Base-by-base conservation (phyloP, 176 grass and related monocot species). In the Oryza australiensis region DNA sequence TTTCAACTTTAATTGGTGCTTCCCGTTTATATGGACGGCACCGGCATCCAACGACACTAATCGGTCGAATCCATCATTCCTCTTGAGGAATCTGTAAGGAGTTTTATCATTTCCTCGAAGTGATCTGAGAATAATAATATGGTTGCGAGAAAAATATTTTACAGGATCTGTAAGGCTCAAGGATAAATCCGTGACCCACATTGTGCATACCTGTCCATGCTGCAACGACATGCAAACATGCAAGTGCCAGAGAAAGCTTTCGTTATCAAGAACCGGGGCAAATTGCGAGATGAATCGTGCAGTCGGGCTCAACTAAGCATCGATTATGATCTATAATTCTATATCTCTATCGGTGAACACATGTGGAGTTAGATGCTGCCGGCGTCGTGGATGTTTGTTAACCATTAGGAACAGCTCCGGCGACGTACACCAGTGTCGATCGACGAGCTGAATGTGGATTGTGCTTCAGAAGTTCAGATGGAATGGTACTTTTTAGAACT, bases 211-310 rank as follows among this genome's bases (percentile, higher is more conserved):
- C 22, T 76, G 30, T 16, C 24, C 26, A 55, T 38, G n/a, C 73
- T 60, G 32, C 51, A 12, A 34, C 22, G 35, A 16, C 28, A 15
- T 76, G 3, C n/a, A 43, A 71, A 71, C 11, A 15, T 64, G 59
- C 16, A 48, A 46, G 37, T 48, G 48, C 18, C 7, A 38, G n/a
- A 40, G 30, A 1, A 1, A 70, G 37, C 65, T 70, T 57, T 60
- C 40, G 24, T 66, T 32, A 26, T 40, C 33, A 71, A 71, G 23
- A 70, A 70, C 32, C 32, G 10, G 13, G 30, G 35, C 48, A 81
- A 62, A 71, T 72, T 72, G 79, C 51, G 5, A 26, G 79, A 71
- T 43, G 26, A 32, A 72, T 43, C 51, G 53, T 23, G 46, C 55
- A 6, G 37, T 70, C 79, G 9, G 4, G 66, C 27, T 18, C 49